Evolutionary conservation across 2,329 filamentous ascomycete genomes (phyloP).

Genomic region (Penicillium sp.): DNA sequence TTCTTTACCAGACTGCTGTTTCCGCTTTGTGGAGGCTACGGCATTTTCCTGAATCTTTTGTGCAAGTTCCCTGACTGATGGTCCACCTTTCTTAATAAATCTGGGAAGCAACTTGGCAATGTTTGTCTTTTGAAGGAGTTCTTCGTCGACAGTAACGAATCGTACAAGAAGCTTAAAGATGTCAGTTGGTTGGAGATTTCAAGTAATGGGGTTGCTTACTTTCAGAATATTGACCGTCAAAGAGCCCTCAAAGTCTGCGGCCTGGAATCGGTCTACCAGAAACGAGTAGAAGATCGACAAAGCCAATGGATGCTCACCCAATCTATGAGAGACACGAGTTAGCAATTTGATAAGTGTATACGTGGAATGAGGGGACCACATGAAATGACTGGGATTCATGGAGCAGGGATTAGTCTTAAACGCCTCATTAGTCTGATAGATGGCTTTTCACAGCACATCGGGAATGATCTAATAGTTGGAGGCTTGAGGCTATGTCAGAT

Average conservation of each 20-base stretch:
- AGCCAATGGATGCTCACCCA: constrained; percentile 50
- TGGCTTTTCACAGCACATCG: constrained; percentile 1
- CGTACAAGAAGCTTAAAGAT: constrained; percentile 49
- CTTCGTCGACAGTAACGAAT: constrained; percentile 58
- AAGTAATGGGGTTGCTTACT: constrained; percentile 30
- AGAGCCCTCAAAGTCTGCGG: constrained; percentile 46
- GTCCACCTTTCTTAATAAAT: constrained; percentile 58
- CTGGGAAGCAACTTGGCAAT: constrained; percentile 57
- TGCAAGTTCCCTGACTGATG: constrained; percentile 55
- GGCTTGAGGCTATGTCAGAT: not conserved
- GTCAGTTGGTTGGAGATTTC: constrained; percentile 23
- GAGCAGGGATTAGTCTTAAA: not conserved
- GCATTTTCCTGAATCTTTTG: constrained; percentile 55
- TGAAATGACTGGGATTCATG: not conserved
- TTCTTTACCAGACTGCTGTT: constrained; percentile 42
- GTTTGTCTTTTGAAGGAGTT: constrained; percentile 59
- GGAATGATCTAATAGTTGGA: not conserved
- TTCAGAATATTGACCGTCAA: constrained; percentile 46
- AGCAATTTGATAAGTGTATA: not conserved
- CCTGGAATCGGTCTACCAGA: constrained; percentile 49
- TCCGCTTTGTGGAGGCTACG: constrained; percentile 44
- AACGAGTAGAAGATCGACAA: constrained; percentile 50
- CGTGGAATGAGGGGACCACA: not conserved
- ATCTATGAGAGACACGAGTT: constrained; percentile 29
- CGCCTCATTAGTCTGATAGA: not conserved